Evolutionary conservation across 192 early-diverging fungal genomes (phyloP).

Genomic region (Dimargaris xerosporica): DNA sequence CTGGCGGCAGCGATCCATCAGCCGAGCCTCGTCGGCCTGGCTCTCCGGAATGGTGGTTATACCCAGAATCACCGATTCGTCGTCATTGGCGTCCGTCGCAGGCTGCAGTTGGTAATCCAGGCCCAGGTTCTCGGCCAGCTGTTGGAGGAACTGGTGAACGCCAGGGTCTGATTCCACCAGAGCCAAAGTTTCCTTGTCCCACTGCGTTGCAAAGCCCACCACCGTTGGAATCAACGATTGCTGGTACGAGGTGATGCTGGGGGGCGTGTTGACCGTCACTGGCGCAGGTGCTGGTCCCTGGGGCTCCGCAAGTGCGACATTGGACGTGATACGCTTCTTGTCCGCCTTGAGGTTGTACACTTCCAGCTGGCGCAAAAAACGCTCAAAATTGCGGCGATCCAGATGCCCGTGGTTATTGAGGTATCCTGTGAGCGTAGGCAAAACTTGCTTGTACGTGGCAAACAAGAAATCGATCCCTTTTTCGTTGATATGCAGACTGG

Average conservation of each 20-base stretch:
- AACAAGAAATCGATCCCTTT: conserved; percentile 48
- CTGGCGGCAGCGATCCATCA: background rate
- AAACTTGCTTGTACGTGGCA: conserved; percentile 35
- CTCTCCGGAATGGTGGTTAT: background rate
- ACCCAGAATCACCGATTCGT: too few species aligned
- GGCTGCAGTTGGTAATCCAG: background rate
- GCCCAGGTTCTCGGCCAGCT: background rate
- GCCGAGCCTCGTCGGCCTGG: background rate
- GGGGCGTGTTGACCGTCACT: conserved; percentile 20
- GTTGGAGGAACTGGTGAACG: background rate
- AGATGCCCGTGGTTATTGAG: conserved; percentile 73
- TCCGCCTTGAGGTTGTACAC: conserved; percentile 3
- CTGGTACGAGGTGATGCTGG: conserved; percentile 26
- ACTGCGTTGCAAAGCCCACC: conserved; percentile 19
- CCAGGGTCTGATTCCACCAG: background rate
- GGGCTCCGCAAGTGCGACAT: conserved; percentile 21
- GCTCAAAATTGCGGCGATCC: conserved; percentile 37
- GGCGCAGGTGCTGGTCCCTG: conserved; percentile 3
- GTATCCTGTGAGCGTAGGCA: conserved; percentile 65
- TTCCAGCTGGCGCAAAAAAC: conserved; percentile 27
- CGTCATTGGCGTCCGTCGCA: too few species aligned
- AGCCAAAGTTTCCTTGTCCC: background rate
- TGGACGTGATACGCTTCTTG: conserved; percentile 13
- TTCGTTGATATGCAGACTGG: conserved; percentile 85
- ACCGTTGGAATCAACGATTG: conserved; percentile 21